Base-by-base conservation (phyloP, 2,329 filamentous ascomycete genomes). In the Alternaria tenuissima region DNA sequence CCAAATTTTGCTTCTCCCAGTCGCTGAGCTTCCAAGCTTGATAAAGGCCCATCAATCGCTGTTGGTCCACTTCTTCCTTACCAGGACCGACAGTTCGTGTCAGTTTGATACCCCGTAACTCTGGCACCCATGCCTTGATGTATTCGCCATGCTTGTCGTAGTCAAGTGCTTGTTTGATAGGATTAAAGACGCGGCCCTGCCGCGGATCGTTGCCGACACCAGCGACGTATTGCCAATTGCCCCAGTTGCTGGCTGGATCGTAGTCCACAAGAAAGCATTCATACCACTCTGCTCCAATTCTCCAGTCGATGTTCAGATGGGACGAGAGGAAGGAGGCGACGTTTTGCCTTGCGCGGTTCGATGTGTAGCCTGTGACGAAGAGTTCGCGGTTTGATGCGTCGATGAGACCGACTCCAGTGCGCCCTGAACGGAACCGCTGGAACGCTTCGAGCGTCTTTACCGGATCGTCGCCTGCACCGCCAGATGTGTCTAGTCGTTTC, bases 221-320 rank as follows among this genome's bases (percentile, higher is more conserved):
- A 0, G 91, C 85, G 0, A 92, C 87, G 62, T 94, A 94, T 75
- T 93, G 91, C 91, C 91, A 94, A 69, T 93, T 93, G 9, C 88
- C 88, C 91, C 91, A 94, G 67, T 94, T 94, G 60, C 85, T 90
- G 14, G 86, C 87, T 0, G 91, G 84, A 67, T 94, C 91, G 73
- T 94, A 93, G 73, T 95, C 92, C 30, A 89, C 82, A 3, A 94
- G 82, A 71, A 91, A 81, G 72, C 85, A 87, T 74, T 94, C 91
- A 71, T 94, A 94, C 90, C 90, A 94, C 74, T 94, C 91, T 0
- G 91, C 92, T 0, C 91, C 92, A 14, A 91, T 84, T 0, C 91
- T 86, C 92, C 92, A 95, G 76, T 94, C 91, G 22, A 94, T 88
- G 1, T 84, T 84, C 3, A 94, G 81, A 62, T 92, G 90, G 66